A percentile compares a stretch with the other conserved stretches of the same genome.
phyloP scores from a whole-genome alignment of 1,139 yeast genomes.

The Pichia inconspicua region DNA sequence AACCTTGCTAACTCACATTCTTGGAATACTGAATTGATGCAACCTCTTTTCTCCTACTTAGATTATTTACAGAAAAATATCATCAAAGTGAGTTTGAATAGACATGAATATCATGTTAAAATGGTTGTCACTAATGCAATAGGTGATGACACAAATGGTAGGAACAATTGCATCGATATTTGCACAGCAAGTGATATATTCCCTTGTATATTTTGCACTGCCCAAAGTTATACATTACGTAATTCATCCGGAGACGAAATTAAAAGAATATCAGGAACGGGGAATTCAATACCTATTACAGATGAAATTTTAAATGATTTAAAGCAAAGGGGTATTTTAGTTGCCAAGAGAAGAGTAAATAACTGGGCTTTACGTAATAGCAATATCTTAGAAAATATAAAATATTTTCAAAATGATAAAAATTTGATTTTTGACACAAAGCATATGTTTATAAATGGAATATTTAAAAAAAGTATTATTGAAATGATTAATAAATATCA shows the following conservation, averaged over 20 bases:
- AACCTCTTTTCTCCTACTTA: slow-evolving; percentile 5
- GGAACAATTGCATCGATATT: not conserved
- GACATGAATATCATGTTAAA: slow-evolving; percentile 12
- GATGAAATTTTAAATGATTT: not conserved
- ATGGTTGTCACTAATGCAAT: slow-evolving; percentile 1
- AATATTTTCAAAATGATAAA: slow-evolving; percentile 1
- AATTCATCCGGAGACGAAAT: slow-evolving; percentile 1
- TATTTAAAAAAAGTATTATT: slow-evolving; percentile 2
- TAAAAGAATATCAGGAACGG: slow-evolving; percentile 2
- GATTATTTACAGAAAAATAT: slow-evolving; percentile 3
- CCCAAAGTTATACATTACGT: slow-evolving; percentile 2
- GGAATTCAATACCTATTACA: not conserved
- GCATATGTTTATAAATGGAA: slow-evolving; percentile 1
- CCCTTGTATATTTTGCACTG: slow-evolving; percentile 8
- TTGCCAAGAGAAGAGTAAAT: not conserved
- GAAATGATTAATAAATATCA: slow-evolving; percentile 1
- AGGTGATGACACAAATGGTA: not conserved
- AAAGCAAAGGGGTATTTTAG: not conserved
- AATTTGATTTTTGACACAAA: slow-evolving; percentile 4
- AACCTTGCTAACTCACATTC: not conserved
- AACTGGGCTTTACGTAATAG: slow-evolving; percentile 1
- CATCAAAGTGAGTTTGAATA: slow-evolving; percentile 7
- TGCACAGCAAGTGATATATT: not conserved
- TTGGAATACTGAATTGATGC: not conserved
- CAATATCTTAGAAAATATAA: slow-evolving; percentile 1